Base-by-base conservation (phyloP, 2,329 filamentous ascomycete species). In the Aspergillus neotritici region DNA sequence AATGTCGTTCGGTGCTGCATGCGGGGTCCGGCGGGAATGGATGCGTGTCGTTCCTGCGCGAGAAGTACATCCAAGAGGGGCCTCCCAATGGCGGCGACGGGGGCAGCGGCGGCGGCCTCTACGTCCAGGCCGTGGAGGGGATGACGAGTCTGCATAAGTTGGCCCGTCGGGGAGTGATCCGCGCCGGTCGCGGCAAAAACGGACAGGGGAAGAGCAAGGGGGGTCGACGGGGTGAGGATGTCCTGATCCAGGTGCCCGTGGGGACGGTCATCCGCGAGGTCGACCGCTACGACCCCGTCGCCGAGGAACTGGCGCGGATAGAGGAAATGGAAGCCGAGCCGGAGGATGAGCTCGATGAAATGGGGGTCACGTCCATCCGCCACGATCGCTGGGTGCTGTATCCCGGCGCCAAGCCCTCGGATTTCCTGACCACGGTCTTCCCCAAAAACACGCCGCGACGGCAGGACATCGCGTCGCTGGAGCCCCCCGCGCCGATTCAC, bases 81-180 rank as follows among this genome's bases (percentile, higher is more conserved):
- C 93, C 93, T 9, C 81, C 93, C 8, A 97, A 98, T 65, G 93
- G 93, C 37, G 93, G 93, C 47, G 89, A 98, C 62, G 93, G 93
- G 33, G 93, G 93, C 4, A 85, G 82, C 43, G 93, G 93, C 49
- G 93, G 93, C 31, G 94, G 86, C 57, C 75, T 98, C 53, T 97
- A 94, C 65, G 94, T 98, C 45, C 91, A 97, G 68, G 90, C 93
- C 6, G 82, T 94, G 1, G 82, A 86, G 42, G 88, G 89, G 46
- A 86, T 97, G 67, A 97, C 89, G 0, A 95, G 88, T 41, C 70
- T 98, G 48, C 90, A 97, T 69, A 97, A 96, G 69, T 75, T 98
- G 8, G 84, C 87, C 1, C 77, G 91, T 32, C 75, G 84, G 53
- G 82, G 87, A 2, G 79, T 88, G 43, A 67, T 74, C 37, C 68